Evolutionary conservation across 441 rosid genomes (phyloP), one percentile per base, ranked within the genome.

Genomic region (Capsella rubella): DNA sequence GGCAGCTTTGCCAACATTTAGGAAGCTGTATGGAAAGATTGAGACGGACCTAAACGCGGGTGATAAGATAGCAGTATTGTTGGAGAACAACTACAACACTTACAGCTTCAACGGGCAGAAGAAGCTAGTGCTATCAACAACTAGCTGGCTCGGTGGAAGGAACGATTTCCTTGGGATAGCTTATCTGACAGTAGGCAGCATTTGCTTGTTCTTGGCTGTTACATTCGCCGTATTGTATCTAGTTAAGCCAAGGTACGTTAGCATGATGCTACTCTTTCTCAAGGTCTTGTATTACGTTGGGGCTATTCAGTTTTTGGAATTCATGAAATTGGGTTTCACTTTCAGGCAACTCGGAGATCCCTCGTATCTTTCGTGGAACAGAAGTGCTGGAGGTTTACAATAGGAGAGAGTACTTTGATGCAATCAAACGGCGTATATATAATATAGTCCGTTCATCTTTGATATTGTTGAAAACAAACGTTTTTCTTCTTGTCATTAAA

Each of bases 331-430:
- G 64, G 18, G 57, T 71, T 52, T 59, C 86, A 89, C 12, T 71
- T 31, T 59, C 91, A 93, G 98, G 90, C 92, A 81, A 74, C 92
- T 93, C 18, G 98, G 97, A 79, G 98, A 93, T 78, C 96, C 98
- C 4, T 77, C 93, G 8, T 92, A 89, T 72, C 75, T 92, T 73
- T 90, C 95, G 15, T 92, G 98, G 98, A 90, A 90, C 84, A 88
- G 88, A 80, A 83, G 74, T 70, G 87, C 95, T 0, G 90, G 90
- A 28, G 93, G 94, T 32, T 83, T 79, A 67, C 89, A 74, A 78
- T 67, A 31, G 2, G 25, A 74, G 13, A 55, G 43, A 45, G 57
- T 32, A n/a, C 13, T 45, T 25, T 35, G 53, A 8, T 3, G 53
- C 35, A 49, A 43, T 31, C 49, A 39, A 34, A 64, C 46, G 31